A percentile compares a stretch with the other conserved stretches of the same genome.
phyloP scores from a whole-genome alignment of 2,329 filamentous ascomycete genomes.

The Sclerotinia minor region DNA sequence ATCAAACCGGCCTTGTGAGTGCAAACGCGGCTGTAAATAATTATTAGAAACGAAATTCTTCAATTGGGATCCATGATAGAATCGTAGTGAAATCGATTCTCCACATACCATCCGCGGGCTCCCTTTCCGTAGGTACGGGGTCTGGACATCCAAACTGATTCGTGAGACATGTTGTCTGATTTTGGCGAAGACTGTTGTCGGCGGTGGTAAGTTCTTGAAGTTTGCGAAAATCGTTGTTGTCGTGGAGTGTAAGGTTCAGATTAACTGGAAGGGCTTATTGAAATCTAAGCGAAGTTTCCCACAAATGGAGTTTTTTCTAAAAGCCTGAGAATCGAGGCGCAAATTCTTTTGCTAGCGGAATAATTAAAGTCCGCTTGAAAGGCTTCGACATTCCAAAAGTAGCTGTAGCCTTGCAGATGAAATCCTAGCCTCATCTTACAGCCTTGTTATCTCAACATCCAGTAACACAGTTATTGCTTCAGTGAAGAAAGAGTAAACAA shows the following conservation, averaged over 20 bases:
- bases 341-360: rapidly evolving
- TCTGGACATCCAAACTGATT: constrained; percentile 99
- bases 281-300: constrained; percentile 22
- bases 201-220: constrained; percentile 23
- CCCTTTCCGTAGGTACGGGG: constrained; percentile 98
- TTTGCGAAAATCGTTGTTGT: constrained; percentile 19
- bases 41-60: constrained; percentile 27
- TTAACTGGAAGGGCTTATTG: constrained; percentile 20
- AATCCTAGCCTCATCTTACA: background rate
- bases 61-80: constrained; percentile 7
- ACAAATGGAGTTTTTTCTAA: constrained; percentile 18
- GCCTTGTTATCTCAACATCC: background rate
- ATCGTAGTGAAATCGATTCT: constrained; percentile 16
- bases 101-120: constrained; percentile 82
- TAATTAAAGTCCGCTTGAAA: background rate
- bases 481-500: background rate
- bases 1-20: constrained; percentile 98
- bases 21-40: constrained; percentile 67
- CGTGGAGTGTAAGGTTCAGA: constrained; percentile 9
- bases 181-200: constrained; percentile 36
- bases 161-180: constrained; percentile 70
- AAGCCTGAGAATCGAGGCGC: background rate
- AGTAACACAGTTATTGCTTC: background rate
- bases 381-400: too few species aligned
- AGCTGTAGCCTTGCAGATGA: constrained; percentile 13